Evolutionary conservation across 176 grass and related monocot genomes (phyloP), one percentile per base, ranked within the genome.

Genomic region (Ensete glaucum): DNA sequence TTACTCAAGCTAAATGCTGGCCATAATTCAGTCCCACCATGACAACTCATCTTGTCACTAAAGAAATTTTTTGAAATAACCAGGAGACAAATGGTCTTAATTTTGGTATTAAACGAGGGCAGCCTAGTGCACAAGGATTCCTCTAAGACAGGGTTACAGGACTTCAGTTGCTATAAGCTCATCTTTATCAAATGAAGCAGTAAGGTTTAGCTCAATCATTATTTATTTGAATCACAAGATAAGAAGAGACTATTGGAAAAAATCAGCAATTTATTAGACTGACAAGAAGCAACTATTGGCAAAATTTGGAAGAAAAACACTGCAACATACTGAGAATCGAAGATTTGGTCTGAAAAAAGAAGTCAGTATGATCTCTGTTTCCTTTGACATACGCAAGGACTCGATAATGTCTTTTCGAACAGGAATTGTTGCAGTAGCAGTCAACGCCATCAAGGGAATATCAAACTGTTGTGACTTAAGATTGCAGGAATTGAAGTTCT

Each of bases 271-370:
- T 43, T 43, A 43, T 43, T 43, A 43, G 3, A 43, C 34, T 43
- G 12, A 8, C 15, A 67, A 69, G 67, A 69, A 49, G 26, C n/a
- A 34, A 50, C 8, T n/a, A 70, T 70, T 70, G 19, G 17, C 12
- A 14, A 50, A 20, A 43, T 43, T 43, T 43, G 34, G 23, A 27
- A 2, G 34, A 73, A 4, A 53, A 79, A 73, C n/a, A 54, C n/a
- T 53, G 43, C 23, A 24, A 87, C 94, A 85, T 79, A 93, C 90
- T 43, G 70, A 87, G 73, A 93, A 98, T 75, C 63, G 88, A 76
- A 98, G 94, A 78, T 93, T 98, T 84, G 86, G 86, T 53, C 94
- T 80, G 85, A 98, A 89, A 89, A 98, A 93, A 8, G 88, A 91
- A 49, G 94, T 98, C 73, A 93, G 81, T 62, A 93, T 83, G 70